Evolutionary conservation across 345 rosid genomes (phyloP), one percentile per base, ranked within the genome.

Genomic region (Syzygium grande): DNA sequence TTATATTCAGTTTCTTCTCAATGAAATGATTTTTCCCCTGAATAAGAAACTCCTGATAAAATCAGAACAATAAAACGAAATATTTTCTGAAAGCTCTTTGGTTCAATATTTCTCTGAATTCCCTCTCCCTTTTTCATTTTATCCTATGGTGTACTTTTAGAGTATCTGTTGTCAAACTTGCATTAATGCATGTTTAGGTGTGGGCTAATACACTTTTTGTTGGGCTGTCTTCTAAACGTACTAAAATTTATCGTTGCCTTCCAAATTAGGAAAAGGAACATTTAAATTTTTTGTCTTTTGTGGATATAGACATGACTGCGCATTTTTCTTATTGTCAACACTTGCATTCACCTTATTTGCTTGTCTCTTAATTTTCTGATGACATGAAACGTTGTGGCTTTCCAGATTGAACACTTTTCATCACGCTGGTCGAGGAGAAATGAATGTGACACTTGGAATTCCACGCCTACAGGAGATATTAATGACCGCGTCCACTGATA

Each of bases 401-500:
- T 85, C 84, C 94, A 98, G 99, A 91, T 88, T 98, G 91, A 96
- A 98, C 89, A 98, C 99, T 88, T 98, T 98, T 93, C 99, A 98
- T 95, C 98, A 96, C 89, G 99, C 99, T 88, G 99, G 99, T 61
- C 93, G 99, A 89, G 99, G 99, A 91, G 99, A 96, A 93, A 96
- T 96, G 99, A 96, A 98, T 91, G 99, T 98, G 86, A 96, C 99
- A 41, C 98, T 98, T 83, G 99, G 99, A 84, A 96, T 96, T 68
- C 99, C 99, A 27, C 99, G 98, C 85, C 92, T 98, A 68, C 99
- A 98, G 90, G 99, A 98, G 93, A 98, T 98, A 88, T 89, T 98
- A 92, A 98, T 95, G 97, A 93, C 95, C 54, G 99, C 99, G 88
- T 92, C 99, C 10, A 90, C 41, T 87, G 92, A 96, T 85, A 96